These are phyloP conservation scores for Salvia sclarea DNA, from an alignment of 305 asterid genomes.

Conservation along the genomic window DNA sequence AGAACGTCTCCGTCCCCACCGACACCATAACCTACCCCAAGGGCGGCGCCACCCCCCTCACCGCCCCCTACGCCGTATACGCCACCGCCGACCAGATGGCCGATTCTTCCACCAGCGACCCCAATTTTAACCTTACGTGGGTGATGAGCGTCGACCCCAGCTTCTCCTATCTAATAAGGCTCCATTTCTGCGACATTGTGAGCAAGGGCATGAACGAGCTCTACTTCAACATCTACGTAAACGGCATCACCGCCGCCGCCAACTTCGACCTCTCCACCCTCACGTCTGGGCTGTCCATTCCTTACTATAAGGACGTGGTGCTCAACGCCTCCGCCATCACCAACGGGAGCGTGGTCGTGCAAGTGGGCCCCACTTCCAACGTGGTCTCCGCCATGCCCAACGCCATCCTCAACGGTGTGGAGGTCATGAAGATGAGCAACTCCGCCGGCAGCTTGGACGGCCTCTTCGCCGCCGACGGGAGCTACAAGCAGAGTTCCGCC, in stretches of 20 bases:
- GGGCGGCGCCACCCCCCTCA: conserved; percentile 75
- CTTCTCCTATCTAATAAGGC: conserved; percentile 70
- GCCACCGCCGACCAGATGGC: conserved; percentile 82
- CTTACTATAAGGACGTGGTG: conserved; percentile 77
- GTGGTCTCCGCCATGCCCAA: conserved; percentile 51
- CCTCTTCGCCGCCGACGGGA: conserved; percentile 55
- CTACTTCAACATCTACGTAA: conserved; percentile 82
- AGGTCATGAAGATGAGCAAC: conserved; percentile 90
- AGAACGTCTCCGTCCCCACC: conserved; percentile 53
- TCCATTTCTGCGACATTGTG: conserved; percentile 91
- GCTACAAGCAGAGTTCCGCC: conserved; percentile 15
- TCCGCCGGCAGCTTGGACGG: conserved; percentile 83
- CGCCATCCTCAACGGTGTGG: conserved; percentile 82
- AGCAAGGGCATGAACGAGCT: conserved; percentile 74
- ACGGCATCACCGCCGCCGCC: conserved; percentile 54
- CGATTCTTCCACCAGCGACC: conserved; percentile 56
- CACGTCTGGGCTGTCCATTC: conserved; percentile 62
- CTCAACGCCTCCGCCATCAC: conserved; percentile 62
- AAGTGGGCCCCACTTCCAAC: conserved; percentile 69
- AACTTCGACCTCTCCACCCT: conserved; percentile 77
- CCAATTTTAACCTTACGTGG: conserved; percentile 89
- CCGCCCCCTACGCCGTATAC: conserved; percentile 67
- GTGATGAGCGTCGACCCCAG: conserved; percentile 67
- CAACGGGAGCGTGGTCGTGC: conserved; percentile 54
- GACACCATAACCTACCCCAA: conserved; percentile 48